A percentile compares a stretch with the other conserved stretches of the same genome.
These are phyloP conservation scores for Saccharum hybrid DNA, from an alignment of 202 grass and related monocot genomes.

Conservation along the genomic window DNA sequence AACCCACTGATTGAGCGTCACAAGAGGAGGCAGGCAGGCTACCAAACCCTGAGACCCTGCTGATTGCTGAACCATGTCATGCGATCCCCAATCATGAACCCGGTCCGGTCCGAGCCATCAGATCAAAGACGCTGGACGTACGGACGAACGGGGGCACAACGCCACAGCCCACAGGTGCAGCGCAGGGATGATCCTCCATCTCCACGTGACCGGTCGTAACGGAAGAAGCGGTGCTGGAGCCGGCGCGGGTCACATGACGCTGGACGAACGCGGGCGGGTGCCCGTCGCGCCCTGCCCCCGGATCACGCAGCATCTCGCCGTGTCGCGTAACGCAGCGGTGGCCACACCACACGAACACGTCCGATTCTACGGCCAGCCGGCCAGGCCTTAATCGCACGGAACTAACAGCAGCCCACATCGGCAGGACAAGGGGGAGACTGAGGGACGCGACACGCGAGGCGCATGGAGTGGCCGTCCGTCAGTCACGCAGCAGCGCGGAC, in stretches of 20 bases:
- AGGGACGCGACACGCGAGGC: background rate
- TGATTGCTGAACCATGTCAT: background rate
- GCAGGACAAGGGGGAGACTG: background rate
- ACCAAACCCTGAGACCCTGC: background rate
- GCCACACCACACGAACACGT: too few relatives aligned
- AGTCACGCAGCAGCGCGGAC: slow-evolving; percentile 19
- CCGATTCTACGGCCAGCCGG: too few relatives aligned
- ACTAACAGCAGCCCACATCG: background rate
- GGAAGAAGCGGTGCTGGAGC: background rate
- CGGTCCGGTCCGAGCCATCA: too few relatives aligned
- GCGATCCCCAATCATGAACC: background rate
- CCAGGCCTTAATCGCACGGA: background rate
- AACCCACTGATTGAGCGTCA: background rate
- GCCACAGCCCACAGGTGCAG: background rate
- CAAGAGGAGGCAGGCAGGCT: background rate
- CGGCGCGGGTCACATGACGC: background rate
- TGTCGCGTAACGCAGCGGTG: background rate
- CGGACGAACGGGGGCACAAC: too few relatives aligned
- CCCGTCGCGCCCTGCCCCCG: slow-evolving; percentile 1
- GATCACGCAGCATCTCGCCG: background rate
- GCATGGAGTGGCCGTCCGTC: background rate
- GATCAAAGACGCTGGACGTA: background rate
- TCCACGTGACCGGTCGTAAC: background rate
- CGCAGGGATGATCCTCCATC: background rate
- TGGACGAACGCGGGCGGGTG: background rate